A percentile compares a stretch with the other conserved stretches of the same genome.
Conservation (phyloP, 805 yeast species). For the Suhomyces xylopsoci region DNA sequence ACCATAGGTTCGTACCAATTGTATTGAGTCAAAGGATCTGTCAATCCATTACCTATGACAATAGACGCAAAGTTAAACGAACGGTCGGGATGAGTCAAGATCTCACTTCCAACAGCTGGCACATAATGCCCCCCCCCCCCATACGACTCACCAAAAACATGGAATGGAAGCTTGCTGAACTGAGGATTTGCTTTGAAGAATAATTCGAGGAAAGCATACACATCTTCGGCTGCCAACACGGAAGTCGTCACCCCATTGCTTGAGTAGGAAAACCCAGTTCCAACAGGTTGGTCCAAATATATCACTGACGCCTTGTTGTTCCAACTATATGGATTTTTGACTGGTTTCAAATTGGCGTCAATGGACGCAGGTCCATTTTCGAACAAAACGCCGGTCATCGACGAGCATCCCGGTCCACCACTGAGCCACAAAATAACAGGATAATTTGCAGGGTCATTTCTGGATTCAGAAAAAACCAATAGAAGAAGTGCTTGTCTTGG, state of each 20-base stretch:
- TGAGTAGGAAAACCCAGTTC: slow-evolving; percentile 21
- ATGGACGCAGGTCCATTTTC: slow-evolving; percentile 29
- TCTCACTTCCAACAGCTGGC: slow-evolving; percentile 20
- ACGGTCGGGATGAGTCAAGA: slow-evolving; percentile 18
- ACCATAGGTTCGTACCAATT: slow-evolving; percentile 42
- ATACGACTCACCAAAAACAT: slow-evolving; percentile 23
- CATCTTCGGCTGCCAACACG: slow-evolving; percentile 17
- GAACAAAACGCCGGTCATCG: slow-evolving; percentile 24
- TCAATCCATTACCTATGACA: slow-evolving; percentile 45
- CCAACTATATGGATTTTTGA: slow-evolving; percentile 26
- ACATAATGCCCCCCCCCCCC: slow-evolving; percentile 26
- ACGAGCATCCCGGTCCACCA: slow-evolving; percentile 33
- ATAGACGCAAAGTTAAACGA: slow-evolving; percentile 33
- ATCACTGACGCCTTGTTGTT: slow-evolving; percentile 25
- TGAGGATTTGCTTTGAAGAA: slow-evolving; percentile 22
- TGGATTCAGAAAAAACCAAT: slow-evolving; percentile 29
- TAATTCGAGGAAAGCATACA: slow-evolving; percentile 20
- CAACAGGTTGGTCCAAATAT: slow-evolving; percentile 24
- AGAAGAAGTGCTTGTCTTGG: slow-evolving; percentile 28
- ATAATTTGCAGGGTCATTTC: slow-evolving; percentile 29
- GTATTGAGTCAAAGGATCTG: slow-evolving; percentile 40
- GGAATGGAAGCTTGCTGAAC: slow-evolving; percentile 15
- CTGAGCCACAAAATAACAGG: slow-evolving; percentile 32
- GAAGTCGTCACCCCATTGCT: slow-evolving; percentile 12
- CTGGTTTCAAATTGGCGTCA: slow-evolving; percentile 19